Percentiles rank a stretch among this genome's conserved stretches.
Evolutionary conservation across 495 filamentous ascomycete species (phyloP).

Genomic region (Penicillium steckii): DNA sequence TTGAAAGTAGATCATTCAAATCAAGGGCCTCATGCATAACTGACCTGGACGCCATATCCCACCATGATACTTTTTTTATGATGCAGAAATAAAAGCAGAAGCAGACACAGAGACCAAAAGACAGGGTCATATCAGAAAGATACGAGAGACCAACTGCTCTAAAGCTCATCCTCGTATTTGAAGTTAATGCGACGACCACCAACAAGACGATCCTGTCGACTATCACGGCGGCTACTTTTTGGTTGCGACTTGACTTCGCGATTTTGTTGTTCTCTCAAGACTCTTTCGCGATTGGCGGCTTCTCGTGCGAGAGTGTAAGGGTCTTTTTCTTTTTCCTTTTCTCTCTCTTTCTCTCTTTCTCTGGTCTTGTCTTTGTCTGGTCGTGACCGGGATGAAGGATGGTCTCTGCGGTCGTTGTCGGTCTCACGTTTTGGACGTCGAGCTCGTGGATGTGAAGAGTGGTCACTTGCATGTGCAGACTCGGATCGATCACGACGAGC

Average conservation of each 20-base stretch:
- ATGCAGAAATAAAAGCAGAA: too few relatives aligned
- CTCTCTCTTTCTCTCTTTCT: slow-evolving; percentile 27
- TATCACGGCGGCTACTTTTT: slow-evolving; percentile 44
- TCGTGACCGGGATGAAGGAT: too few relatives aligned
- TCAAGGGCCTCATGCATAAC: too few relatives aligned
- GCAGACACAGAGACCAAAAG: too few relatives aligned
- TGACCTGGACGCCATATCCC: too few relatives aligned
- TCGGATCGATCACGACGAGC: slow-evolving; percentile 51
- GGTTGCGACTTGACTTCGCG: slow-evolving; percentile 52
- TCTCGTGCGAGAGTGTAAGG: slow-evolving; percentile 76
- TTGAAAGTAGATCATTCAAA: too few relatives aligned
- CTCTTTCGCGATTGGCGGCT: slow-evolving; percentile 69
- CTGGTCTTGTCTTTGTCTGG: too few relatives aligned
- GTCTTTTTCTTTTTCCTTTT: slow-evolving; percentile 42
- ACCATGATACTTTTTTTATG: too few relatives aligned
- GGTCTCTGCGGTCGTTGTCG: slow-evolving; percentile 27
- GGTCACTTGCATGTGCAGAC: slow-evolving; percentile 37
- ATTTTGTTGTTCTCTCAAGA: slow-evolving; percentile 75
- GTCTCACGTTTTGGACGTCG: slow-evolving; percentile 37
- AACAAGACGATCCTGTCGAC: slow-evolving; percentile 50
- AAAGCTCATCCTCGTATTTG: slow-evolving; percentile 59
- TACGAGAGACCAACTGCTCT: neutral
- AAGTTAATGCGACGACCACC: slow-evolving; percentile 53
- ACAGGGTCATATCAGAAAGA: too few relatives aligned
- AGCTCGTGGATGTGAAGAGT: slow-evolving; percentile 38